phyloP scores from a whole-genome alignment of 805 yeast species.

The Brettanomyces anomalus region DNA sequence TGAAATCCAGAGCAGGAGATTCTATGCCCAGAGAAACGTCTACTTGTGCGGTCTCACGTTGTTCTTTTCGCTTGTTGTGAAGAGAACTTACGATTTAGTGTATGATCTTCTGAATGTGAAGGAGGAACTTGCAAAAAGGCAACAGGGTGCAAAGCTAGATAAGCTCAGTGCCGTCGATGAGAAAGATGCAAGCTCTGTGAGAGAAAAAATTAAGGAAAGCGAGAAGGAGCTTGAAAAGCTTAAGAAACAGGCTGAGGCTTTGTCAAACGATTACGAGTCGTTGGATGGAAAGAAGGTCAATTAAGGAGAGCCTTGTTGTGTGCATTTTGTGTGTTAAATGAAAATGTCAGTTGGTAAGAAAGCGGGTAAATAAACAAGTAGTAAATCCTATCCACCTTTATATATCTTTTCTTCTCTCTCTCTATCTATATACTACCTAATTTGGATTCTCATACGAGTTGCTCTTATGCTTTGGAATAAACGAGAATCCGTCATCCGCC shows the following conservation, averaged over 20 bases:
- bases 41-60: conserved; percentile 92
- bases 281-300: background rate
- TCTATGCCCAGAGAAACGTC: conserved; percentile 94
- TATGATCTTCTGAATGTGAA: conserved; percentile 60
- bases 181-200: conserved; percentile 37
- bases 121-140: conserved; percentile 33
- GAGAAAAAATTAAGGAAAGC: conserved; percentile 44
- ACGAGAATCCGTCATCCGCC: conserved; percentile 63
- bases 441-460: conserved; percentile 47
- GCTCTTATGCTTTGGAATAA: conserved; percentile 92
- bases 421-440: too few species aligned
- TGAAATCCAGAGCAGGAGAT: conserved; percentile 83
- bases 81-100: conserved; percentile 75
- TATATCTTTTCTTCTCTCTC: too few species aligned
- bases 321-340: background rate
- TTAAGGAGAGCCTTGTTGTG: background rate
- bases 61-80: conserved; percentile 76
- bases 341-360: too few species aligned
- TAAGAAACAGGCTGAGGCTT: conserved; percentile 62
- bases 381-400: too few species aligned
- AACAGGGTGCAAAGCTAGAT: conserved; percentile 6
- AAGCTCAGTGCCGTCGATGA: conserved; percentile 22
- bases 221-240: conserved; percentile 58
- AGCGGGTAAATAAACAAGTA: too few species aligned
- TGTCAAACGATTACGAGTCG: conserved; percentile 54